These are phyloP conservation scores for Zangia roseola DNA, from an alignment of 768 basidiomycete species.

Conservation along the genomic window DNA sequence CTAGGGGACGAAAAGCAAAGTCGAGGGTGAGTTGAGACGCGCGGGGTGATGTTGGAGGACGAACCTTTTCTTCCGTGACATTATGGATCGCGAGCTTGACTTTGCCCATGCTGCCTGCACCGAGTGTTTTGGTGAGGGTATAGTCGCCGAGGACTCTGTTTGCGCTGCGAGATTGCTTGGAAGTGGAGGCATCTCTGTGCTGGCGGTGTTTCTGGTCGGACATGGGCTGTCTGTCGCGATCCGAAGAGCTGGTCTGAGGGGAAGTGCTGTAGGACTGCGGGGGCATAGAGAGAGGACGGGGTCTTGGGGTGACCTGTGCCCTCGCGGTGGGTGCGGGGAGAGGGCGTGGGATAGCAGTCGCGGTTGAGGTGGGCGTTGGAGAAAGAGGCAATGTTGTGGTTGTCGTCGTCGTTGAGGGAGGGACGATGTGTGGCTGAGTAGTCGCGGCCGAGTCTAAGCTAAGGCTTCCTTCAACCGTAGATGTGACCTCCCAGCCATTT, in stretches of 20 bases:
- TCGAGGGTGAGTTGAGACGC: slow-evolving; percentile 8
- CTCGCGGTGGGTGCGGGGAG: slow-evolving; percentile 25
- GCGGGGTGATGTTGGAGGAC: slow-evolving; percentile 22
- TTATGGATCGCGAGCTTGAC: slow-evolving; percentile 95
- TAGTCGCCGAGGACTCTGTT: slow-evolving; percentile 85
- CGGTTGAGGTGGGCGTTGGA: slow-evolving; percentile 17
- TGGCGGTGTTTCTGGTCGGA: slow-evolving; percentile 29
- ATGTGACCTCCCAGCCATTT: slow-evolving; percentile 37
- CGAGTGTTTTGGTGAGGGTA: slow-evolving; percentile 93
- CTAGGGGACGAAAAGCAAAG: slow-evolving; percentile 41
- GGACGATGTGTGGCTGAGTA: slow-evolving; percentile 26
- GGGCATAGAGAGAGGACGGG: slow-evolving; percentile 74
- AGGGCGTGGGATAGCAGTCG: slow-evolving; percentile 34
- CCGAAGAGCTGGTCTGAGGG: slow-evolving; percentile 30
- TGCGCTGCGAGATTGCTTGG: slow-evolving; percentile 35
- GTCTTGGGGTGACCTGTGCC: slow-evolving; percentile 33
- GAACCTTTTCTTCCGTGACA: slow-evolving; percentile 87
- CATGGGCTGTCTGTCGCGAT: slow-evolving; percentile 31
- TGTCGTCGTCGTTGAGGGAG: slow-evolving; percentile 12
- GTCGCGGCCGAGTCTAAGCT: slow-evolving; percentile 51
- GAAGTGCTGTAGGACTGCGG: slow-evolving; percentile 51
- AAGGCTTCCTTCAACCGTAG: slow-evolving; percentile 49
- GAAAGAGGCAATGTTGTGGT: slow-evolving; percentile 6
- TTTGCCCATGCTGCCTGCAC: slow-evolving; percentile 98
- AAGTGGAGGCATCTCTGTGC: slow-evolving; percentile 32